Evolutionary conservation across 1,284 basidiomycete species (phyloP), one percentile per base, ranked within the genome.

Genomic region (Hypsizygus ulmarius): DNA sequence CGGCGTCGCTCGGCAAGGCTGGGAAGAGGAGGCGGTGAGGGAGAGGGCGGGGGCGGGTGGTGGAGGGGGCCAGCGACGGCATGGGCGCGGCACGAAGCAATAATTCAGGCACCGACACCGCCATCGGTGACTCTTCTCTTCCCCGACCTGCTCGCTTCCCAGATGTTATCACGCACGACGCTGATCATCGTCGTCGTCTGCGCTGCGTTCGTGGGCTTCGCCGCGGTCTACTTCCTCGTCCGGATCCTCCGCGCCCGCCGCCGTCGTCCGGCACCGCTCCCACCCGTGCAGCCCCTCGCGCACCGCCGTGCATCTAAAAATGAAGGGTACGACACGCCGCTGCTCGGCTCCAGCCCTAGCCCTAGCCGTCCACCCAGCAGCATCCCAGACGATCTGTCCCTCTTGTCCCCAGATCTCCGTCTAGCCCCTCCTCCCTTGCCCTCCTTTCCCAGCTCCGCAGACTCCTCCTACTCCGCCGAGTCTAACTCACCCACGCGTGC

Each of bases 21-120:
- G 81, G 84, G 59, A 88, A 87, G 53, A 90, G 78, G n/a, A 90
- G 79, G 18, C 87, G 82, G 48, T 75, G 75, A 8, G 82, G 39
- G 30, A 86, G 75, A 12, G 80, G 54, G 48, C 47, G 53, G 18
- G 59, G 39, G 14, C 61, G 58, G 18, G 52, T 38, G 38, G 55
- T 47, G 28, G 57, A 60, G 21, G 49, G 56, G 48, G 53, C 34
- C 47, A 53, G 45, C 54, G 60, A 56, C 53, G 45, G 52, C 50
- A 53, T 46, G 43, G 51, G 46, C 51, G 50, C 50, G 47, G 28
- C 10, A 15, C 28, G 53, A 45, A 47, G 6, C 16, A 41, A 34
- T n/a, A 14, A 25, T 43, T 36, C 30, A 43, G 38, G 42, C 45
- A 51, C 52, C 46, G 57, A 56, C 52, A 10, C 27, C 16, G 40